Conservation (phyloP, 2,329 filamentous ascomycete species). For the Botryosphaeria dothidea region DNA sequence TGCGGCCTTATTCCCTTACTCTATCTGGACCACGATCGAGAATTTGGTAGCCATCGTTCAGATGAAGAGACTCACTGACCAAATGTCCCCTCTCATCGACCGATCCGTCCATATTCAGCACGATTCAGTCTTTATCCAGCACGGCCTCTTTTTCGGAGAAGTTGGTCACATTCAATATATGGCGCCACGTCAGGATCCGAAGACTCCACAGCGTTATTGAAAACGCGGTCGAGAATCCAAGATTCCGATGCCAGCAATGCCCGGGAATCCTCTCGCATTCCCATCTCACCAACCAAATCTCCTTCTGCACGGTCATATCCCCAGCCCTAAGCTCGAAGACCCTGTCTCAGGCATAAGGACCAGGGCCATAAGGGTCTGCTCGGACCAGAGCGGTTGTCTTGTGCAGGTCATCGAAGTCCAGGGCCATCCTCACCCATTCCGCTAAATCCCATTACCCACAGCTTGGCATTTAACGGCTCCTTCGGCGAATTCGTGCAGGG, state of each 20-base stretch:
- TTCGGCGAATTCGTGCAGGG: no score
- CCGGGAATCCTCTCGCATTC: not conserved
- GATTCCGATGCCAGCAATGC: not conserved
- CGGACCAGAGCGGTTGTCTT: not conserved
- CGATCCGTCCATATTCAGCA: not conserved
- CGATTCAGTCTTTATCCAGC: not conserved
- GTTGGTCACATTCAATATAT: not conserved
- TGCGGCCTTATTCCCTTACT: not conserved
- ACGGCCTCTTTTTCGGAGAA: not conserved
- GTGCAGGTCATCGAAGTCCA: no score
- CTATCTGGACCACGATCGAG: not conserved
- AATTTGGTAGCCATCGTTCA: not conserved
- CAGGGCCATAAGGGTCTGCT: not conserved
- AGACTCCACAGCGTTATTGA: not conserved
- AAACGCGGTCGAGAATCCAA: not conserved
- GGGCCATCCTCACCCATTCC: no score
- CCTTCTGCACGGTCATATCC: not conserved
- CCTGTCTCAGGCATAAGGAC: not conserved
- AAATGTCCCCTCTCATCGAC: not conserved
- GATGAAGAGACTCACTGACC: not conserved
- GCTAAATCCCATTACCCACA: no score
- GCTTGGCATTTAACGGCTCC: no score
- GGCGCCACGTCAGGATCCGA: not conserved
- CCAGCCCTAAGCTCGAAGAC: not conserved
- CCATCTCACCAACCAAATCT: not conserved